Conservation (phyloP, 306 rosid species). For the Ochetophila trinervis region DNA sequence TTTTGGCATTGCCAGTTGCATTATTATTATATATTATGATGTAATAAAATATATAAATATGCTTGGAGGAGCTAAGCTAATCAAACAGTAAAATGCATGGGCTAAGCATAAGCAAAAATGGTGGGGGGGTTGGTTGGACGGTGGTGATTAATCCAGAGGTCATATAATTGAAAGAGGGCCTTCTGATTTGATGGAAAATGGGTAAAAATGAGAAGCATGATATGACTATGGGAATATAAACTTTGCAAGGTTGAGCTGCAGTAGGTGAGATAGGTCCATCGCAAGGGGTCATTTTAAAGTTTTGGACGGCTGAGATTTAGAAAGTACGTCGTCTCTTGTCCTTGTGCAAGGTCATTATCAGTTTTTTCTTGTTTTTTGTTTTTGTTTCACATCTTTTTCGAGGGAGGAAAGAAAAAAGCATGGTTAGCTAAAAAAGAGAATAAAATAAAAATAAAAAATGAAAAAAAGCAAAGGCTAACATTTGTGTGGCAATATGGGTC, state of each 20-base stretch:
- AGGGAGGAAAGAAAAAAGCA: slow-evolving; percentile 27
- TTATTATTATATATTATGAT: slow-evolving; percentile 21
- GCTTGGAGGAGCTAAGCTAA: slow-evolving; percentile 24
- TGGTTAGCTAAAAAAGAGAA: slow-evolving; percentile 29
- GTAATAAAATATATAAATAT: slow-evolving; percentile 4
- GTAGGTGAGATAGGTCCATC: slow-evolving; percentile 51
- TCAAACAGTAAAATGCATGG: slow-evolving; percentile 51
- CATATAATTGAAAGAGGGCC: slow-evolving; percentile 11
- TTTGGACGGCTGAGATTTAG: slow-evolving; percentile 40
- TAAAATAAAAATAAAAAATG: neutral
- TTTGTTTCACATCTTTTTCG: slow-evolving; percentile 10
- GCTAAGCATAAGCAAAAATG: slow-evolving; percentile 28
- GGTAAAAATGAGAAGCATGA: slow-evolving; percentile 2
- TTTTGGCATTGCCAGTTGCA: neutral
- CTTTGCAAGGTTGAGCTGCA: neutral
- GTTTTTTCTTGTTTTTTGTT: neutral
- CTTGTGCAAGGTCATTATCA: slow-evolving; percentile 40
- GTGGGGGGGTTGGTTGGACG: slow-evolving; percentile 7
- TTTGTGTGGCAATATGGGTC: slow-evolving; percentile 28
- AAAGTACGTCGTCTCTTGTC: slow-evolving; percentile 13
- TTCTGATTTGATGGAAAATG: slow-evolving; percentile 34
- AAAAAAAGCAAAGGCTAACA: slow-evolving; percentile 32
- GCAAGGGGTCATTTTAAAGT: slow-evolving; percentile 26
- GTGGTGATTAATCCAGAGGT: slow-evolving; percentile 14
- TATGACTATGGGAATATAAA: slow-evolving; percentile 24